Evolutionary conservation across 148 eudicot species (phyloP).

Genomic region (Silene conica): DNA sequence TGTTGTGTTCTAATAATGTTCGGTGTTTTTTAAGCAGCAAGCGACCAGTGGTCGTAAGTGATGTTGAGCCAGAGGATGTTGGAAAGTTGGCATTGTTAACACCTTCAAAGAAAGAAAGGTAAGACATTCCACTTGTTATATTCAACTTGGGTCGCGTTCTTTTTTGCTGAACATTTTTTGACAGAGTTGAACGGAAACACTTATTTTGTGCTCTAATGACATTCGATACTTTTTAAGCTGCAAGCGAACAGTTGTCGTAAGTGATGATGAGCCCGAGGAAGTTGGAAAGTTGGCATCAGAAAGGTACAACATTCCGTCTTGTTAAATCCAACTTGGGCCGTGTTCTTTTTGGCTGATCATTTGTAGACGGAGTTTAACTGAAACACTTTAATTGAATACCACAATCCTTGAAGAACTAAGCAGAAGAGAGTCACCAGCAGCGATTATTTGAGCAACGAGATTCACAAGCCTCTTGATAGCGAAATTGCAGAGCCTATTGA

Average conservation of each 20-base stretch:
- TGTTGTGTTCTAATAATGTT: background rate
- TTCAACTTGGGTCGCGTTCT: background rate
- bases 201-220: too few relatives aligned
- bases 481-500: background rate
- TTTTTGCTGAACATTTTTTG: background rate
- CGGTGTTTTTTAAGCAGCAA: constrained; percentile 2
- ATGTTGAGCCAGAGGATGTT: constrained; percentile 18
- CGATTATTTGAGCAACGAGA: background rate
- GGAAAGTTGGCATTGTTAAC: background rate
- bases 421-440: constrained; percentile 1
- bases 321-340: background rate
- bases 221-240: background rate
- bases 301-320: constrained; percentile 14
- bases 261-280: too few relatives aligned
- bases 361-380: too few relatives aligned
- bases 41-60: constrained; percentile 7
- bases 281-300: background rate
- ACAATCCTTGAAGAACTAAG: constrained; percentile 1
- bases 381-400: too few relatives aligned
- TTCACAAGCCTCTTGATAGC: background rate
- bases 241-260: background rate
- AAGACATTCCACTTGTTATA: background rate
- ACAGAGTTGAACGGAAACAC: too few relatives aligned
- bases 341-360: background rate
- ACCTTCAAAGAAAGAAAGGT: constrained; percentile 16